A percentile compares a stretch with the other conserved stretches of the same genome.
Evolutionary conservation across 352 stramenopile genomes (phyloP).

Genomic region (Pythium folliculosum): DNA sequence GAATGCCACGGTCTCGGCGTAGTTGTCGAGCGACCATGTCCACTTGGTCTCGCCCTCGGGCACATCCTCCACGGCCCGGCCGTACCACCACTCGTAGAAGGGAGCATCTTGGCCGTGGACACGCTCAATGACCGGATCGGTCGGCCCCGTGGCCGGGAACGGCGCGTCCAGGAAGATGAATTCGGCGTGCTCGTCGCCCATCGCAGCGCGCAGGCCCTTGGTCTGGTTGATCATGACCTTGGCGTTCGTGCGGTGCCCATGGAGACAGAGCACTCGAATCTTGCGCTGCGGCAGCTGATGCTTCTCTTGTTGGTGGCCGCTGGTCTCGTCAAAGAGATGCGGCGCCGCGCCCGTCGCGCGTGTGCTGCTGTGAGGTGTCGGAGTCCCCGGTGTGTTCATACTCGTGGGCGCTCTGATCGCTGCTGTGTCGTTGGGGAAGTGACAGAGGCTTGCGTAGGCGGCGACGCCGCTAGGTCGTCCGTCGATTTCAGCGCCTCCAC

Average conservation of each 20-base stretch:
- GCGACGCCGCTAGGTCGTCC: not conserved
- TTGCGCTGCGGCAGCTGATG: slow-evolving; percentile 9
- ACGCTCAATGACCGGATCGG: slow-evolving; percentile 24
- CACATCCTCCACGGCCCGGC: slow-evolving; percentile 18
- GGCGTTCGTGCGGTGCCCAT: slow-evolving; percentile 36
- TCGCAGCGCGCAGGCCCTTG: slow-evolving; percentile 24
- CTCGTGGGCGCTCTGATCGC: not conserved
- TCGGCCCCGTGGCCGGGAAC: slow-evolving; percentile 16
- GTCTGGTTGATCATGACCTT: slow-evolving; percentile 35
- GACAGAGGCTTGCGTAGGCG: not conserved
- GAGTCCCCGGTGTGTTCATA: slow-evolving; percentile 11
- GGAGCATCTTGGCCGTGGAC: slow-evolving; percentile 32
- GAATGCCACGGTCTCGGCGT: slow-evolving; percentile 43
- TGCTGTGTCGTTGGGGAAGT: not conserved
- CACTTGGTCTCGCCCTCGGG: slow-evolving; percentile 30
- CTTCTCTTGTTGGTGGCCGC: slow-evolving; percentile 10
- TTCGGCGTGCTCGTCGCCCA: slow-evolving; percentile 32
- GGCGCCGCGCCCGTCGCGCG: not conserved
- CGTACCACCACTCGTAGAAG: slow-evolving; percentile 56
- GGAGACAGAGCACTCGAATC: slow-evolving; percentile 33
- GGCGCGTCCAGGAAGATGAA: slow-evolving; percentile 36
- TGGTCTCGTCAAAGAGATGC: slow-evolving; percentile 5
- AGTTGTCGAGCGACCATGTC: slow-evolving; percentile 37
- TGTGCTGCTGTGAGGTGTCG: not conserved
- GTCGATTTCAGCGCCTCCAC: not conserved